Conservation (phyloP, 2,329 filamentous ascomycete species). For the Lachnellula hyalina region DNA sequence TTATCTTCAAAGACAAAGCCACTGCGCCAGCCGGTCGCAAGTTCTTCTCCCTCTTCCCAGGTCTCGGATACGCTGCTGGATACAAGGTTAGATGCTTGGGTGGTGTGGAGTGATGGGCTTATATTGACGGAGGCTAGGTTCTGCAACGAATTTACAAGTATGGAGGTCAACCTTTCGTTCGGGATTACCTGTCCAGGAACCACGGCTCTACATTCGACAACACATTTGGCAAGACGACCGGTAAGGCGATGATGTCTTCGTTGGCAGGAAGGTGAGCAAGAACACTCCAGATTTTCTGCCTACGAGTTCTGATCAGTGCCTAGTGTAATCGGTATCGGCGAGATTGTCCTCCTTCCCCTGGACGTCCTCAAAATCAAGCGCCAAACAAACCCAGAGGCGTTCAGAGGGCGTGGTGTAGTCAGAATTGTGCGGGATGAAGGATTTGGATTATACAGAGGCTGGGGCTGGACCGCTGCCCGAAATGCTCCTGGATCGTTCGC, state of each 20-base stretch:
- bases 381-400: conserved; percentile 97
- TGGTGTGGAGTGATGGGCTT: not conserved
- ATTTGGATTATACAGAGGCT: conserved; percentile 91
- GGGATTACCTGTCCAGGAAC: conserved; percentile 79
- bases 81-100: conserved; percentile 68
- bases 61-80: conserved; percentile 91
- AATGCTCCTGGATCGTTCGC: conserved; percentile 97
- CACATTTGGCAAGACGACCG: conserved; percentile 91
- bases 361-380: conserved; percentile 99
- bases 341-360: conserved; percentile 89
- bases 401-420: conserved; percentile 86
- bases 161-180: conserved; percentile 89
- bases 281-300: not conserved
- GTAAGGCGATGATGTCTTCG: conserved; percentile 97
- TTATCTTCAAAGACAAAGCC: conserved; percentile 92
- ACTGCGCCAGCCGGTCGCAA: conserved; percentile 64
- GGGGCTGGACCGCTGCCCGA: conserved; percentile 94
- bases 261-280: conserved; percentile 73
- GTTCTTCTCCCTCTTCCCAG: conserved; percentile 94
- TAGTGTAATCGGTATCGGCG: conserved; percentile 91
- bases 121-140: conserved; percentile 44
- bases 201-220: conserved; percentile 79
- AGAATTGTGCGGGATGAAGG: conserved; percentile 90
- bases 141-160: conserved; percentile 98
- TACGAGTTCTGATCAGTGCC: conserved; percentile 6